A percentile compares a stretch with the other conserved stretches of the same genome.
phyloP scores from a whole-genome alignment of 192 early-diverging fungal genomes.

The Dissophora globulifera region DNA sequence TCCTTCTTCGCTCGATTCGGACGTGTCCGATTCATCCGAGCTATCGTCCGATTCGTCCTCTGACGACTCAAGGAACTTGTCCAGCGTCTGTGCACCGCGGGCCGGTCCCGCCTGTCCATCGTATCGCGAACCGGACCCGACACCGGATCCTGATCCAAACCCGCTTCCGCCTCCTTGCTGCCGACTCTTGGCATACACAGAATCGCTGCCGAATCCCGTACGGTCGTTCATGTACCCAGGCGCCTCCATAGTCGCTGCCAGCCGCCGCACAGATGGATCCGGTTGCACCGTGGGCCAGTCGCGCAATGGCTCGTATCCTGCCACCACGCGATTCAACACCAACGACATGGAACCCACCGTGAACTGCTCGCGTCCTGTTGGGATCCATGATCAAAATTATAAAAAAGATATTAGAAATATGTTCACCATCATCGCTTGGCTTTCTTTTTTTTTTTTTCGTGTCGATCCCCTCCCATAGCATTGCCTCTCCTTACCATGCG shows the following conservation, averaged over 20 bases:
- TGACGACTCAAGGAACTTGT: constrained; percentile 54
- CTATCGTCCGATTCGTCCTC: constrained; percentile 58
- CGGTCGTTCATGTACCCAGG: constrained; percentile 43
- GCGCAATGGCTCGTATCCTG: constrained; percentile 82
- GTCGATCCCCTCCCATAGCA: too few species aligned
- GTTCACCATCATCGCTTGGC: neutral
- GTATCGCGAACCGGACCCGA: constrained; percentile 10
- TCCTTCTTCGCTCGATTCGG: constrained; percentile 52
- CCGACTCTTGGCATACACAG: constrained; percentile 35
- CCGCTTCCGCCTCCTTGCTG: neutral
- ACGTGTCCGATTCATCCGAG: too few species aligned
- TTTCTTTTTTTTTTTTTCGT: too few species aligned
- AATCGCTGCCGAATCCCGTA: constrained; percentile 59
- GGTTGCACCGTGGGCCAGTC: constrained; percentile 77
- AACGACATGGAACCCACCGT: constrained; percentile 76
- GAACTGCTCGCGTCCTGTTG: constrained; percentile 60
- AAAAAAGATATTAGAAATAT: constrained; percentile 34
- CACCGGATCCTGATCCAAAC: neutral
- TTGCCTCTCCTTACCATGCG: constrained; percentile 60
- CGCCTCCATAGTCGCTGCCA: constrained; percentile 60
- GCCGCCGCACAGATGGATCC: constrained; percentile 62
- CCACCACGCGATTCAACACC: constrained; percentile 63
- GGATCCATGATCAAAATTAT: neutral
- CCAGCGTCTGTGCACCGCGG: constrained; percentile 58
- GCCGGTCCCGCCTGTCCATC: constrained; percentile 40